Evolutionary conservation across 2,329 filamentous ascomycete genomes (phyloP).

Genomic region (Ceratocystis ficicola): DNA sequence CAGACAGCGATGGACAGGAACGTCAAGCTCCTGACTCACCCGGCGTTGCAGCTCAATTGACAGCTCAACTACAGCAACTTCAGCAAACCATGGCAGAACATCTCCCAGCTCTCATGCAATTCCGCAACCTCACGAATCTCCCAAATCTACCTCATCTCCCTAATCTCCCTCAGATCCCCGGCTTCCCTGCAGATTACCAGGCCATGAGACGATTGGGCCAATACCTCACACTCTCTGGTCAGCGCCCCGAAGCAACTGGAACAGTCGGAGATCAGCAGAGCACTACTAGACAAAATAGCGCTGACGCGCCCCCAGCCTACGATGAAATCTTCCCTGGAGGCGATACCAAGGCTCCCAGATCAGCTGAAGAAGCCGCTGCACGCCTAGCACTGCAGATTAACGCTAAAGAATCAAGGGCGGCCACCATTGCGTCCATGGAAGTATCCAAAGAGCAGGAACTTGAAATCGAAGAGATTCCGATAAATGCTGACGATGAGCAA

Average conservation of each 20-base stretch:
- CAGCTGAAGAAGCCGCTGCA: conserved; percentile 45
- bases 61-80: conserved; percentile 62
- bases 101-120: conserved; percentile 38
- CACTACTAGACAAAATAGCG: neutral
- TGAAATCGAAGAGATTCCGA: conserved; percentile 36
- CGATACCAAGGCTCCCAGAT: conserved; percentile 34
- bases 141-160: conserved; percentile 45
- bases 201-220: conserved; percentile 61
- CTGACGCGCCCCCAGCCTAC: conserved; percentile 56
- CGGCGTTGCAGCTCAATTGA: conserved; percentile 61
- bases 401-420: conserved; percentile 25
- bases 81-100: conserved; percentile 58
- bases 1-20: conserved; percentile 8
- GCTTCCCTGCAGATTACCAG: conserved; percentile 59
- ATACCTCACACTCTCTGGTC: conserved; percentile 49
- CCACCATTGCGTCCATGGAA: conserved; percentile 35
- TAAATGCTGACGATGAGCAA: conserved; percentile 33
- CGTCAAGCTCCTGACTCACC: conserved; percentile 29
- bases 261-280: conserved; percentile 25
- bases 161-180: conserved; percentile 43
- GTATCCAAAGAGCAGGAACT: neutral
- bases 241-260: conserved; percentile 38
- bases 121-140: conserved; percentile 40
- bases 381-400: conserved; percentile 19
- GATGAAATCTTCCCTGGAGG: conserved; percentile 61